Base-by-base conservation (phyloP, 2,329 filamentous ascomycete genomes). In the Periconia digitata region DNA sequence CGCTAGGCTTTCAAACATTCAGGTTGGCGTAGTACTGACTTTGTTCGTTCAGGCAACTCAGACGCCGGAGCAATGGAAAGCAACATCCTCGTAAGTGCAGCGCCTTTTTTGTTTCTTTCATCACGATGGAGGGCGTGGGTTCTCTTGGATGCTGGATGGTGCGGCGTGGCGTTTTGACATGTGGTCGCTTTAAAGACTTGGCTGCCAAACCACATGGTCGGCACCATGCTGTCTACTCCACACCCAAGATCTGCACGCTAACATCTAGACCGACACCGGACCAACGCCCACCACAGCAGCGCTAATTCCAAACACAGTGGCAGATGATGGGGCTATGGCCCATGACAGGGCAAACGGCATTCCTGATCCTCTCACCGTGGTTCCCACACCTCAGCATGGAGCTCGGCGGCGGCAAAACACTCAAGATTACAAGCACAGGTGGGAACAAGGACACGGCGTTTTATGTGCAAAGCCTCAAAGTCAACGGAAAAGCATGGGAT, bases 41-140 rank as follows among this genome's bases (percentile, higher is more conserved):
- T n/a, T n/a, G n/a, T n/a, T n/a, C n/a, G n/a, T n/a, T n/a, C n/a
- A n/a, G n/a, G 86, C 0, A 89, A 89, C 66, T 84, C 80, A 38
- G 86, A 89, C 64, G 85, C 84, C 1, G 86, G 86, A 6, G 84
- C 86, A 13, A 88, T 89, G 85, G 84, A 89, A 63, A 83, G 80
- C 7, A 89, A 85, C 82, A 82, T 70, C 3, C 42, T 70, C 18
- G 64, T 63, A 46, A 55, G 59, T 58, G n/a, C 12, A 32, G 13
- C 27, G 10, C 4, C 3, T 12, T 32, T 37, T 6, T 16, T 37
- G 8, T 34, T 32, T 32, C 12, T 32, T 15, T 32, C 8, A 10
- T 12, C 27, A 38, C 8, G 21, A 16, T 24, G 20, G 18, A 20
- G 8, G 6, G 17, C 10, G 12, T 18, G 37, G 13, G 27, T 32